Conservation (phyloP, 768 basidiomycete genomes). For the Lactarius akahatsu region DNA sequence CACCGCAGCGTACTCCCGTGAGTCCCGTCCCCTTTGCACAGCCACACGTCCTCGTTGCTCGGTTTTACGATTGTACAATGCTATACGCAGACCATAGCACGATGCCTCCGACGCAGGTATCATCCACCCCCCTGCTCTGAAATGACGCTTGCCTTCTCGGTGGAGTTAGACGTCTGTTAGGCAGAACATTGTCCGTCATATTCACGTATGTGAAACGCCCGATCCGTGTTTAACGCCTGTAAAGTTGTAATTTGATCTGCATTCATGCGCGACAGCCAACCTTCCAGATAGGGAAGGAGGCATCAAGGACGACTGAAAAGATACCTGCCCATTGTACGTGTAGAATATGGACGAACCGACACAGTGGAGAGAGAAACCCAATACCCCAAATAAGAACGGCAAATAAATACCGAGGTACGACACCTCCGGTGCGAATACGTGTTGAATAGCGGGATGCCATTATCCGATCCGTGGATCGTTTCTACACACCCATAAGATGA, state of each 20-base stretch:
- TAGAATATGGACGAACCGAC: conserved; percentile 2
- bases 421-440: neutral
- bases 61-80: neutral
- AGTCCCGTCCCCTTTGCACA: too few species aligned
- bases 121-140: neutral
- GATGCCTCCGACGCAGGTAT: neutral
- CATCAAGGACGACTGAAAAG: neutral
- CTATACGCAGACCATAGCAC: neutral
- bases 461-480: conserved; percentile 19
- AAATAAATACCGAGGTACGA: neutral
- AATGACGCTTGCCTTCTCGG: neutral
- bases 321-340: neutral
- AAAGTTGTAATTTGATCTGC: neutral
- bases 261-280: neutral
- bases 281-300: conserved; percentile 4
- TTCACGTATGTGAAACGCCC: neutral
- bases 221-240: neutral
- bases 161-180: neutral
- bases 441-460: neutral
- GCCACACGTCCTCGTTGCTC: too few species aligned
- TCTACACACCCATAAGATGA: conserved; percentile 57
- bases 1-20: too few species aligned
- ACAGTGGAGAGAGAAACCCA: conserved; percentile 3
- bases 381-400: conserved; percentile 21
- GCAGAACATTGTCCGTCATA: neutral